These are phyloP conservation scores for Carpinus viminea DNA, from an alignment of 306 rosid genomes.

Conservation along the genomic window DNA sequence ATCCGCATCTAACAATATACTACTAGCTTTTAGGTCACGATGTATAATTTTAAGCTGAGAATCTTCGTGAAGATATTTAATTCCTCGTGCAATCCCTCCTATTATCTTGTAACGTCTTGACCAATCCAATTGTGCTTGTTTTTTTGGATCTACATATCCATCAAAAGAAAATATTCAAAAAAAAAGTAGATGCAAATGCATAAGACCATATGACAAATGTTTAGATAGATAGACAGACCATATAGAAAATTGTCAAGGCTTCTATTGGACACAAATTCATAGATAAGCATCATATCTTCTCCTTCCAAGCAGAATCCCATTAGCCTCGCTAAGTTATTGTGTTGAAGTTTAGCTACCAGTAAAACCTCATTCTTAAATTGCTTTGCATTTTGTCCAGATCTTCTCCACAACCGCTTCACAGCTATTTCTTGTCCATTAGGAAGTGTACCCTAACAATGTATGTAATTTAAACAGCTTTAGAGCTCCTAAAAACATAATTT, in stretches of 20 bases:
- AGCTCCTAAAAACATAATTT: neutral
- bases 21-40: slow-evolving; percentile 37
- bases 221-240: slow-evolving; percentile 25
- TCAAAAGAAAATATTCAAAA: neutral
- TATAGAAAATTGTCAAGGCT: slow-evolving; percentile 30
- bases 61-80: slow-evolving; percentile 37
- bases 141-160: slow-evolving; percentile 12
- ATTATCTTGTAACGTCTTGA: slow-evolving; percentile 31
- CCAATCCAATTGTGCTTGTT: slow-evolving; percentile 31
- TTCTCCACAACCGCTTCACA: slow-evolving; percentile 20
- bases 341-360: slow-evolving; percentile 26
- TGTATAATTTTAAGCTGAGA: slow-evolving; percentile 36
- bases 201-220: neutral
- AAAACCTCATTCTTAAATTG: slow-evolving; percentile 30
- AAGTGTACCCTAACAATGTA: slow-evolving; percentile 29
- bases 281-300: slow-evolving; percentile 26
- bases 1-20: slow-evolving; percentile 29
- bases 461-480: neutral
- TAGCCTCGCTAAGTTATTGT: slow-evolving; percentile 24
- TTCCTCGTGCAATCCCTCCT: slow-evolving; percentile 31
- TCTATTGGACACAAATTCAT: slow-evolving; percentile 29
- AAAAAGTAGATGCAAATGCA: neutral
- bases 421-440: slow-evolving; percentile 23
- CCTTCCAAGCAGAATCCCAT: slow-evolving; percentile 25
- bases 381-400: neutral